Base-by-base conservation (phyloP, 176 grass and related monocot species). In the Zizania latifolia region DNA sequence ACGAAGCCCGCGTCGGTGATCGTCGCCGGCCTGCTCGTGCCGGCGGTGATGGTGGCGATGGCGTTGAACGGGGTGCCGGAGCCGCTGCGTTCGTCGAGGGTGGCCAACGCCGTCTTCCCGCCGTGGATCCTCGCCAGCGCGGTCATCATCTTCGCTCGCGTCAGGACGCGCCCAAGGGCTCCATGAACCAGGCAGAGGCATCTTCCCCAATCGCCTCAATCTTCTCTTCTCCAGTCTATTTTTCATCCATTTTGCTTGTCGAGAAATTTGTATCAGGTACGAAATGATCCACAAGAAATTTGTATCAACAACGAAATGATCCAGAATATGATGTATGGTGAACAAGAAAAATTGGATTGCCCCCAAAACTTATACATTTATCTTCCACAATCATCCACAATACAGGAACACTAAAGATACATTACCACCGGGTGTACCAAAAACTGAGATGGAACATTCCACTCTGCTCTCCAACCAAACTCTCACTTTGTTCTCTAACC, bases 61-160 rank as follows among this genome's bases (percentile, higher is more conserved):
- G 66, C 71, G 11, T 22, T 72, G 37, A 71, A 84, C 27, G 77
- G 85, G 24, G 50, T 93, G 32, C 90, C 81, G n/a, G 80, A 90
- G 53, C 63, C 50, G 19, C 70, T 85, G 45, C 74, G 58, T 31
- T 84, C 81, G 41, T 78, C 50, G 41, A 70, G 14, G 32, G 74
- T 72, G 44, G 26, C 74, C 36, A 79, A 60, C 6, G 63, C 59
- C 27, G 6, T 93, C 13, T 84, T 90, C 62, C 67, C 84, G 58
- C 81, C 81, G 17, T 93, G 84, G 86, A 86, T 93, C 79, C 87
- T 93, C 22, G 68, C 70, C 37, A 48, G 68, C 43, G 80, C 63
- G 6, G 66, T 90, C 63, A 82, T 87, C 69, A 71, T 85, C 79
- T 82, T 78, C 36, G 75, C 74, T 57, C 83, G 83, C 30, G 35